A percentile compares a stretch with the other conserved stretches of the same genome.
Evolutionary conservation across 202 grass and related monocot species (phyloP).

Genomic region (Sporobolus alterniflorus): DNA sequence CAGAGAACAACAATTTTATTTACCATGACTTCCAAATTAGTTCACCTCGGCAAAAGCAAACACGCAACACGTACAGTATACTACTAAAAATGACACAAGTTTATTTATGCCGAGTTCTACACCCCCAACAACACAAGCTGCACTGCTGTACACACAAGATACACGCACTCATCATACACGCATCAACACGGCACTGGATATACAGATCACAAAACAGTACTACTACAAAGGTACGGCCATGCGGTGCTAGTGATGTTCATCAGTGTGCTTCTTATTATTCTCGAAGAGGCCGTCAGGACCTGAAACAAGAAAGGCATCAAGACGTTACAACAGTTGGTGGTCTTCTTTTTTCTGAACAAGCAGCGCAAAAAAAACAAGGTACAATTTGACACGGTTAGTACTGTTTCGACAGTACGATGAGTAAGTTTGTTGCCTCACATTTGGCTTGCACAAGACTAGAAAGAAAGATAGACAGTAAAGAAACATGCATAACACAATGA

Average conservation of each 20-base stretch:
- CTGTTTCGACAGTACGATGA: too few species aligned
- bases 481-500: neutral
- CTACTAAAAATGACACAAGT: neutral
- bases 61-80: neutral
- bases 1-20: neutral
- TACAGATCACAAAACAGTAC: neutral
- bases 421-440: too few species aligned
- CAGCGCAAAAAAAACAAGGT: too few species aligned
- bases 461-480: too few species aligned
- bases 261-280: slow-evolving; percentile 26
- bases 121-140: neutral
- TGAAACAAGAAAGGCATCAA: neutral
- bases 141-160: neutral
- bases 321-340: neutral
- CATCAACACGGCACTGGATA: too few species aligned
- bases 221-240: neutral
- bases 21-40: neutral
- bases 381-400: too few species aligned
- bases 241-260: neutral
- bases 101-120: neutral
- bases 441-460: too few species aligned
- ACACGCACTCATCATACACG: neutral
- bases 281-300: slow-evolving; percentile 56
- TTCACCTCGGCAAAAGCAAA: neutral
- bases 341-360: too few species aligned